Base-by-base conservation (phyloP, 2,329 filamentous ascomycete species). In the Fusarium graminum region DNA sequence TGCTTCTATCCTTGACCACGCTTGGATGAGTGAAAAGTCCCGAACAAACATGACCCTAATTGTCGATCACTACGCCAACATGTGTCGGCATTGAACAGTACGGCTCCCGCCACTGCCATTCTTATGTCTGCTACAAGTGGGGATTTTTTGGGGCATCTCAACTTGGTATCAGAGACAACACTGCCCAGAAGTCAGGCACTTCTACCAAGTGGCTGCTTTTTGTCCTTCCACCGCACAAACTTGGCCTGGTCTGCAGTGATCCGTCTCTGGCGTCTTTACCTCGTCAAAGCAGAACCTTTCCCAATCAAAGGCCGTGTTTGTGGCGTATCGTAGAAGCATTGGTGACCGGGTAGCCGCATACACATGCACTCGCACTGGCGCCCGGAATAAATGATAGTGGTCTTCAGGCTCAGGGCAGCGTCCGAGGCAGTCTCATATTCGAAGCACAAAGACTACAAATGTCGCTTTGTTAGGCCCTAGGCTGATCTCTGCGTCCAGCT, bases 321-420 rank as follows among this genome's bases (percentile, higher is more conserved):
- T 81, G 80, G 80, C 80, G 78, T 79, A 77, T 82, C 75, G 74
- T 79, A 79, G 77, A 76, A 78, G 75, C 72, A 78, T 78, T 80
- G 76, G 77, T 74, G 75, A 76, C 74, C 82, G 82, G 82, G 74
- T 83, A 77, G 74, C 73, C 83, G 82, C 82, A 84, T 80, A 72
- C 72, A 78, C 73, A 78, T 79, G 79, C 80, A 79, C 63, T 67
- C 60, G 67, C 57, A 54, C 64, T 58, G 59, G 59, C 52, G 44
- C 43, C 52, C 59, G 43, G 53, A 54, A 42, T 63, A 54, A 63
- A 63, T 61, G 56, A 51, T 52, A 54, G 53, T 56, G 49, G 44
- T 58, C 39, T 40, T 60, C 59, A 68, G 65, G 63, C 67, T 72
- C 63, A 68, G 67, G 51, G 52, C 54, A 63, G 60, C 63, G 61